These are phyloP conservation scores for Phytophthora boehmeriae DNA, from an alignment of 352 stramenopile genomes.

Conservation along the genomic window DNA sequence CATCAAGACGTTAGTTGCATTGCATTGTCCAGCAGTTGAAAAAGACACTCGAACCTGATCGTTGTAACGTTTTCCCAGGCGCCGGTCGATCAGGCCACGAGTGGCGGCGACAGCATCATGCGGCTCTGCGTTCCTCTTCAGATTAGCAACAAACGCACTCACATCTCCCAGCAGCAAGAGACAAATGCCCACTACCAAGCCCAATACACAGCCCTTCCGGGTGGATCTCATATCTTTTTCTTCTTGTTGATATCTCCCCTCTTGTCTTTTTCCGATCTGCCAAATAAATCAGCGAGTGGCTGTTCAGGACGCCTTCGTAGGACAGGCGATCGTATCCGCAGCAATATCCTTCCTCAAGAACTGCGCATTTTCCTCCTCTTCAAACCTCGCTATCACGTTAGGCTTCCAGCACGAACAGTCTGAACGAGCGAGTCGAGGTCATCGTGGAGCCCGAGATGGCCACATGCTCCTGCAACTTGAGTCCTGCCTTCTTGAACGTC, in stretches of 20 bases:
- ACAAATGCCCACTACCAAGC: constrained; percentile 3
- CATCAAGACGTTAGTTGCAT: not conserved
- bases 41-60: constrained; percentile 18
- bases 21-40: too few relatives aligned
- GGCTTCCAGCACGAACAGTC: constrained; percentile 56
- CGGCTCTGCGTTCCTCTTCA: constrained; percentile 33
- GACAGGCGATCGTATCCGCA: too few relatives aligned
- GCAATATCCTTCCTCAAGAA: not conserved
- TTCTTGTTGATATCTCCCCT: constrained; percentile 1
- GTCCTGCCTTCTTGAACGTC: constrained; percentile 67
- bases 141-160: constrained; percentile 10
- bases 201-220: constrained; percentile 1
- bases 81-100: constrained; percentile 54
- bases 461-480: constrained; percentile 60
- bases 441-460: constrained; percentile 62
- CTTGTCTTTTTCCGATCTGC: not conserved
- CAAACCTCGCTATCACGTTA: too few relatives aligned
- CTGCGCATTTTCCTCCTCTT: constrained; percentile 1
- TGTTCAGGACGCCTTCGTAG: not conserved
- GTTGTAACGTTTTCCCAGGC: constrained; percentile 57
- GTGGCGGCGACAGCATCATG: constrained; percentile 60
- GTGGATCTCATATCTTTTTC: constrained; percentile 9
- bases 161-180: constrained; percentile 17
- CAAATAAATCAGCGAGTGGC: constrained; percentile 1
- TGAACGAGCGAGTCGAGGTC: constrained; percentile 68